Percentiles rank a stretch among this genome's conserved stretches.
These are phyloP conservation scores for Chrysanthemum makinoi DNA, from an alignment of 129 eudicot species.

Conservation along the genomic window DNA sequence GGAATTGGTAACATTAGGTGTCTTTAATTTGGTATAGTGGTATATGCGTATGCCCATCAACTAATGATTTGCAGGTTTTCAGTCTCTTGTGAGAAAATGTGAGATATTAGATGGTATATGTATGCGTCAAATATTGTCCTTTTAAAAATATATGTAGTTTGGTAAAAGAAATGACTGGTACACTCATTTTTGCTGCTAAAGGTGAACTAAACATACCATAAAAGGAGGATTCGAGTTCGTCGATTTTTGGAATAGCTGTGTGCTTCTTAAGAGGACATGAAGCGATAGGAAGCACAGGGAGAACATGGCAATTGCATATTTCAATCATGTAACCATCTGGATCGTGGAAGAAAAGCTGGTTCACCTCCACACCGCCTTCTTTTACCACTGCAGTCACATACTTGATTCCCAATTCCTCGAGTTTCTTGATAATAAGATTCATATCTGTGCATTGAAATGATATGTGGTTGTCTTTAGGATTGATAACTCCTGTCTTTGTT, in stretches of 20 bases:
- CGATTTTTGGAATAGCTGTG: not conserved
- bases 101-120: too few relatives aligned
- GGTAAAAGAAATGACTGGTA: not conserved
- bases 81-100: too few relatives aligned
- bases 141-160: too few relatives aligned
- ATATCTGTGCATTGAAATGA: conserved; percentile 74
- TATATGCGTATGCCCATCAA: too few relatives aligned
- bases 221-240: conserved; percentile 27
- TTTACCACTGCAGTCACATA: conserved; percentile 59
- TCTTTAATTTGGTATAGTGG: too few relatives aligned
- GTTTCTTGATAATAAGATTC: conserved; percentile 43
- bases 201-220: conserved; percentile 8
- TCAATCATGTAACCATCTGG: conserved; percentile 88
- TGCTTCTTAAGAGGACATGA: conserved; percentile 51
- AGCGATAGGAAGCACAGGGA: conserved; percentile 62
- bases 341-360: conserved; percentile 78
- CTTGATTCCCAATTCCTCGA: conserved; percentile 44
- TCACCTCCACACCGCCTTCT: conserved; percentile 65
- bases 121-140: too few relatives aligned
- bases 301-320: conserved; percentile 80
- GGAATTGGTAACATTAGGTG: too few relatives aligned
- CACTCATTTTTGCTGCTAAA: too few relatives aligned
- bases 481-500: conserved; percentile 39
- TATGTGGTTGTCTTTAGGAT: conserved; percentile 82
- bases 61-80: too few relatives aligned